Conservation (phyloP, 225 moss, liverwort and hornwort genomes). For the Physcomitrium patens region DNA sequence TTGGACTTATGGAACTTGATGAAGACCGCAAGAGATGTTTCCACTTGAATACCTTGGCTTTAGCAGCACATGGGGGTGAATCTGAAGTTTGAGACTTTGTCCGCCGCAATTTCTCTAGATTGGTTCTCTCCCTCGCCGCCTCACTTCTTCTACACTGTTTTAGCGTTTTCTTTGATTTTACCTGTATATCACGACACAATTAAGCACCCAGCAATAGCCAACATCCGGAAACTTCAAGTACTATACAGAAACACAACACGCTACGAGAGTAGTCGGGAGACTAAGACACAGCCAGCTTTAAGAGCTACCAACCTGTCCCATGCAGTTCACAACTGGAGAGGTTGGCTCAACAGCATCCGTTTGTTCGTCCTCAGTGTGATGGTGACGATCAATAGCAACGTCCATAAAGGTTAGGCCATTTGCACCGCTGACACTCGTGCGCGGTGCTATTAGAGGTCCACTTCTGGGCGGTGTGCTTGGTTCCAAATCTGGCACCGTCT, state of each 20-base stretch:
- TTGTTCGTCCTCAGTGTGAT: constrained; percentile 33
- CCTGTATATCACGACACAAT: constrained; percentile 35
- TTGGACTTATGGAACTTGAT: constrained; percentile 56
- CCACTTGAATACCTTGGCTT: constrained; percentile 40
- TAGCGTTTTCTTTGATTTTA: constrained; percentile 28
- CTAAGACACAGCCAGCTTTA: background rate
- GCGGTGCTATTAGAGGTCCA: constrained; percentile 41
- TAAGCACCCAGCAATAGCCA: background rate
- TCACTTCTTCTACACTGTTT: constrained; percentile 23
- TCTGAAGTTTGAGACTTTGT: constrained; percentile 39
- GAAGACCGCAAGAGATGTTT: constrained; percentile 48
- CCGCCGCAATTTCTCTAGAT: constrained; percentile 42
- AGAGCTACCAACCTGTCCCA: constrained; percentile 50
- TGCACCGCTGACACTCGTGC: constrained; percentile 33
- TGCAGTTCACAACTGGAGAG: constrained; percentile 61
- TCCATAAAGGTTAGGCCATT: constrained; percentile 41
- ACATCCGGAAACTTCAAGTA: background rate
- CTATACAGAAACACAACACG: background rate
- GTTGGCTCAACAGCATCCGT: constrained; percentile 41
- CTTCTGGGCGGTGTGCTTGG: constrained; percentile 49
- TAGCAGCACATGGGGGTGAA: constrained; percentile 19
- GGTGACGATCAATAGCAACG: constrained; percentile 45
- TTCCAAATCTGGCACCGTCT: constrained; percentile 45
- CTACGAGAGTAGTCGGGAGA: background rate
- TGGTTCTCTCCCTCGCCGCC: constrained; percentile 14